Percentiles rank a stretch among this genome's conserved stretches.
These are phyloP conservation scores for Aeminium ludgeri DNA, from an alignment of 495 filamentous ascomycete genomes.

Conservation along the genomic window DNA sequence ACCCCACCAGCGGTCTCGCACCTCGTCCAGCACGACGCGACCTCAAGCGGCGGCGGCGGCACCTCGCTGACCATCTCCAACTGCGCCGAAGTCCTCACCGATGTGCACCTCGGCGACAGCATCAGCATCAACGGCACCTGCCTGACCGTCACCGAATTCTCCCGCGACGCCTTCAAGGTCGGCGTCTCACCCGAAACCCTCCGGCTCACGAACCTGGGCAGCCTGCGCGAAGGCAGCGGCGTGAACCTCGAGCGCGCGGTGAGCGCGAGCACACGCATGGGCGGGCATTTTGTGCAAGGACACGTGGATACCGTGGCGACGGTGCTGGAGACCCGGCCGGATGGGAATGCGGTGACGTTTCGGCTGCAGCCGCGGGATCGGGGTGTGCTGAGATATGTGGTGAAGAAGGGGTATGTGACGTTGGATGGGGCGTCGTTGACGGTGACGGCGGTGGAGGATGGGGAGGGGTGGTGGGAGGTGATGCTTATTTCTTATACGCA, in stretches of 20 bases:
- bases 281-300: slow-evolving; percentile 74
- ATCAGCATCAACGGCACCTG: slow-evolving; percentile 87
- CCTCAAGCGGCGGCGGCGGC: slow-evolving; percentile 49
- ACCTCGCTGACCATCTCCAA: slow-evolving; percentile 77
- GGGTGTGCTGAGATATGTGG: slow-evolving; percentile 61
- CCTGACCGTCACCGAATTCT: slow-evolving; percentile 78
- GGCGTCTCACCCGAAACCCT: slow-evolving; percentile 94
- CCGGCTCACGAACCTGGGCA: slow-evolving; percentile 83
- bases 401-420: slow-evolving; percentile 92
- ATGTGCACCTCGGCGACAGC: slow-evolving; percentile 77
- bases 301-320: slow-evolving; percentile 81
- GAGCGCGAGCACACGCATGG: slow-evolving; percentile 75
- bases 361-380: slow-evolving; percentile 55
- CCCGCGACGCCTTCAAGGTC: slow-evolving; percentile 59
- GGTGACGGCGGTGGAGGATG: slow-evolving; percentile 52
- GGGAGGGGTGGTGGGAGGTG: slow-evolving; percentile 81
- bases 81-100: slow-evolving; percentile 56
- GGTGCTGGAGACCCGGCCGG: slow-evolving; percentile 49
- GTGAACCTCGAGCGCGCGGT: slow-evolving; percentile 95
- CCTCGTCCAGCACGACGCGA: slow-evolving; percentile 62
- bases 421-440: slow-evolving; percentile 96
- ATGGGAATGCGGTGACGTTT: slow-evolving; percentile 78
- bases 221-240: slow-evolving; percentile 34
- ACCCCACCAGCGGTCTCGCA: slow-evolving; percentile 51
- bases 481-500: slow-evolving; percentile 99